Conservation (phyloP, 139 green algal genomes). For the Auxenochlorella pyrenoidosa region DNA sequence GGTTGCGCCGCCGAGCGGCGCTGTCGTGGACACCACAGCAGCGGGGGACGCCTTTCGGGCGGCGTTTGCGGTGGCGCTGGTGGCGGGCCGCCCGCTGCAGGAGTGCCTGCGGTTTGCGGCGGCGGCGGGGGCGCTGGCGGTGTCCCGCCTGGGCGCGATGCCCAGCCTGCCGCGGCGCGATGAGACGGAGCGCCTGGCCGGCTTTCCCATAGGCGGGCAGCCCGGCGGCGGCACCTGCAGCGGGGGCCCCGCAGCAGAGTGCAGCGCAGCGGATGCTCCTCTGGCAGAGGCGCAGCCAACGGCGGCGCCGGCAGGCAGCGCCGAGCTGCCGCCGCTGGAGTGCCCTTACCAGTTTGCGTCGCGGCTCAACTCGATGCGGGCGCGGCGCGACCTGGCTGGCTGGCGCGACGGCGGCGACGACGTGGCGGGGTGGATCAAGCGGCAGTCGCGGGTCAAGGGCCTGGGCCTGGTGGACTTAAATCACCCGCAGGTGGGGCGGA, state of each 20-base stretch:
- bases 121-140: conserved; percentile 59
- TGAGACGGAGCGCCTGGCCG: conserved; percentile 58
- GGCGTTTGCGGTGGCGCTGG: conserved; percentile 70
- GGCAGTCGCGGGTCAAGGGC: conserved; percentile 55
- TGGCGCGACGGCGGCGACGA: neutral
- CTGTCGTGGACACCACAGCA: conserved; percentile 65
- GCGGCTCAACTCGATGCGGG: conserved; percentile 73
- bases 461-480: conserved; percentile 69
- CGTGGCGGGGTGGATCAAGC: conserved; percentile 56
- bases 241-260: neutral
- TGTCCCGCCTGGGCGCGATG: conserved; percentile 56
- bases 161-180: conserved; percentile 60
- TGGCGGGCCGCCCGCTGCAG: conserved; percentile 51
- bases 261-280: neutral
- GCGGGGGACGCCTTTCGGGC: conserved; percentile 74
- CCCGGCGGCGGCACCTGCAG: neutral
- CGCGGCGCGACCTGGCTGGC: conserved; percentile 57
- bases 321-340: neutral
- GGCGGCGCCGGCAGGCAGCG: neutral
- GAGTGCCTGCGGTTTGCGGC: conserved; percentile 53
- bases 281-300: neutral
- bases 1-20: conserved; percentile 38
- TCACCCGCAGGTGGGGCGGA: conserved; percentile 62
- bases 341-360: conserved; percentile 60
- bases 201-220: neutral